Evolutionary conservation across 345 rosid genomes (phyloP).

Genomic region (Eucalyptus marginata): DNA sequence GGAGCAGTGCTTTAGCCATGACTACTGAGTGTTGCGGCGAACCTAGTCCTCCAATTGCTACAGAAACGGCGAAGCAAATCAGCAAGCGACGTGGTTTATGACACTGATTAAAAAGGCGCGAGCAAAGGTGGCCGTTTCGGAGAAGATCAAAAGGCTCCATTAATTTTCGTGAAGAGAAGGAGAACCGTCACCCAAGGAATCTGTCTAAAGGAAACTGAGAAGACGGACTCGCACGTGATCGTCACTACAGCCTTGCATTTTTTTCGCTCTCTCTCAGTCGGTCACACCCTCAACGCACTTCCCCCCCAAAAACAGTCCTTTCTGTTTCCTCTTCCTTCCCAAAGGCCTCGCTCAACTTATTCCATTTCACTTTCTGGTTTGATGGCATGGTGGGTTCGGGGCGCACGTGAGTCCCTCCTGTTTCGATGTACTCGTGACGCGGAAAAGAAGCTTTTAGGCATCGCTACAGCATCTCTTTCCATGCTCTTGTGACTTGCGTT

Average conservation of each 20-base stretch:
- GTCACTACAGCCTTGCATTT: not conserved
- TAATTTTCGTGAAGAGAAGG: not conserved
- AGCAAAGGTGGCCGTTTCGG: not conserved
- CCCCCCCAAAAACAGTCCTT: not conserved
- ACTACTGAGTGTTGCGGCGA: not conserved
- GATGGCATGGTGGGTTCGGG: not conserved
- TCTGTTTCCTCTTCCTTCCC: not conserved
- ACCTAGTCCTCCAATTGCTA: not conserved
- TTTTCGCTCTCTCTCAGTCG: not conserved
- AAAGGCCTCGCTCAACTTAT: not conserved
- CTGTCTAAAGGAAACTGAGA: not conserved
- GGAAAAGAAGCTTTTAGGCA: not conserved
- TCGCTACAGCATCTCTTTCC: not conserved
- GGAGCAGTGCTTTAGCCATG: conserved; percentile 4
- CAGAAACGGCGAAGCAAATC: not conserved
- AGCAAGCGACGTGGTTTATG: not conserved
- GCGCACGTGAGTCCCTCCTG: not conserved
- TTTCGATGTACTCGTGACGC: not conserved
- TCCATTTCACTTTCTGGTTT: not conserved
- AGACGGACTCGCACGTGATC: not conserved
- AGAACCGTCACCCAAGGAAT: not conserved
- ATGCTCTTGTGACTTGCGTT: not conserved
- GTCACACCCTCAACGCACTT: not conserved
- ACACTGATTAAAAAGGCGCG: not conserved
- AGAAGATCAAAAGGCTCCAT: not conserved